Conservation (phyloP, 208 protist species). For the Angomonas ambiguus region DNA sequence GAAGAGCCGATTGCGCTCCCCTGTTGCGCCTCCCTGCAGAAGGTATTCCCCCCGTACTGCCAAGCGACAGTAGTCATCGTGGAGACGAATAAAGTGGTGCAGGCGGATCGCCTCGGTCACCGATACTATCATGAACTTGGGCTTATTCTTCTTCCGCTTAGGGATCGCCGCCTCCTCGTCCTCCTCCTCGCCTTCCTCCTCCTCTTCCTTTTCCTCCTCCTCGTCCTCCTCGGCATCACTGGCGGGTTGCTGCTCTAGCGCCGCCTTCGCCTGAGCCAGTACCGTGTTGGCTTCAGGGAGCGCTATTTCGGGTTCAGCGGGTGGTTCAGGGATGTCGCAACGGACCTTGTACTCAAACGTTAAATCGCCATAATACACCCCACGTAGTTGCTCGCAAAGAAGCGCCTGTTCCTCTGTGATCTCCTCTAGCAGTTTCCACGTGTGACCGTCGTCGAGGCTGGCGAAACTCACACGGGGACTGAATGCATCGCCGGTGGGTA, state of each 20-base stretch:
- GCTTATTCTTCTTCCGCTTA: slow-evolving; percentile 31
- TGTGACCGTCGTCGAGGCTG: slow-evolving; percentile 77
- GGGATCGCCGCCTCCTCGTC: slow-evolving; percentile 23
- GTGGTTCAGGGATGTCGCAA: slow-evolving; percentile 68
- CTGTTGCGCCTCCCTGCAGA: slow-evolving; percentile 34
- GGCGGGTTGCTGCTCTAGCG: slow-evolving; percentile 37
- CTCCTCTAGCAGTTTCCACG: slow-evolving; percentile 56
- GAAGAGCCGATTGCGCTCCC: slow-evolving; percentile 66
- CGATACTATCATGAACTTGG: slow-evolving; percentile 79
- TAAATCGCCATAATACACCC: slow-evolving; percentile 74
- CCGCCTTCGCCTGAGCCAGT: slow-evolving; percentile 38
- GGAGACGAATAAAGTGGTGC: slow-evolving; percentile 78
- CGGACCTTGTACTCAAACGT: slow-evolving; percentile 84
- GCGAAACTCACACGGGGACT: slow-evolving; percentile 62
- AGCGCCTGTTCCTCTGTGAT: slow-evolving; percentile 62
- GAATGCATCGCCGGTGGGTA: slow-evolving; percentile 42
- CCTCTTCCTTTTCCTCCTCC: slow-evolving; percentile 54
- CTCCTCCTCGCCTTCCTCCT: slow-evolving; percentile 44
- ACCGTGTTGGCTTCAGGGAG: slow-evolving; percentile 40
- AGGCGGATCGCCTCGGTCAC: slow-evolving; percentile 72
- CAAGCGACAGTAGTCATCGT: slow-evolving; percentile 73
- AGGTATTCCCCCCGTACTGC: slow-evolving; percentile 74
- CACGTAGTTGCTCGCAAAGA: slow-evolving; percentile 82
- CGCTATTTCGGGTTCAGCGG: slow-evolving; percentile 41
- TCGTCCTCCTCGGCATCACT: slow-evolving; percentile 49